Evolutionary conservation across 2,329 filamentous ascomycete species (phyloP), one percentile per base, ranked within the genome.

Genomic region (Fusarium sp.): DNA sequence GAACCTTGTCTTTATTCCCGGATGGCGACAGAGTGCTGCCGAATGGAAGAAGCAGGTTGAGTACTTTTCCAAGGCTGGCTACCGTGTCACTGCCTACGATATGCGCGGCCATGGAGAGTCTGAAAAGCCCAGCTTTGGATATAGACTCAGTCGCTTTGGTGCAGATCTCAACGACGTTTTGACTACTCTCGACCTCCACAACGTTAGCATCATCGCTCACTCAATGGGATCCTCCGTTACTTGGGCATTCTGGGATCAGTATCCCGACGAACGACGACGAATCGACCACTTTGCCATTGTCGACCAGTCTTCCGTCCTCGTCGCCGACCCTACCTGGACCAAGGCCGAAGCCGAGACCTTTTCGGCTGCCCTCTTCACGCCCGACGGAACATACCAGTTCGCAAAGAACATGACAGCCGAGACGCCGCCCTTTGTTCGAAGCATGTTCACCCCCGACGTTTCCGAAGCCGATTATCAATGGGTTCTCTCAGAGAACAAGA

Each of bases 51-150:
- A 80, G 63, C 80, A 80, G 35, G 74, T 79, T 3, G 68, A 71
- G 7, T 67, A 80, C 69, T 81, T 82, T 64, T 66, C 74, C 31
- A 27, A 60, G 16, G 53, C 69, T 27, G 69, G 72, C 33, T 81
- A 75, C 71, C 79, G 75, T 31, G 77, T 81, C 20, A 81, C 79
- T 8, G 79, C 80, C 1, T 78, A 77, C 64, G 79, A 82, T 68
- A 64, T 79, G 69, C 79, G 80, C 24, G 79, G 80, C n/a, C 80
- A 81, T 38, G 79, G 80, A 44, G 79, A 80, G 24, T 82, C 80
- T 14, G 80, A 81, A 4, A 78, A 81, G 72, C 79, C 80, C 1
- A 40, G 65, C 17, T 76, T 73, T 44, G 80, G 80, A 12, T 78
- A 81, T 59, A 76, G 80, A 51, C 56, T 81, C 5, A 66, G 72